Base-by-base conservation (phyloP, 2,329 filamentous ascomycete species). In the Lasiodiplodia citricola region DNA sequence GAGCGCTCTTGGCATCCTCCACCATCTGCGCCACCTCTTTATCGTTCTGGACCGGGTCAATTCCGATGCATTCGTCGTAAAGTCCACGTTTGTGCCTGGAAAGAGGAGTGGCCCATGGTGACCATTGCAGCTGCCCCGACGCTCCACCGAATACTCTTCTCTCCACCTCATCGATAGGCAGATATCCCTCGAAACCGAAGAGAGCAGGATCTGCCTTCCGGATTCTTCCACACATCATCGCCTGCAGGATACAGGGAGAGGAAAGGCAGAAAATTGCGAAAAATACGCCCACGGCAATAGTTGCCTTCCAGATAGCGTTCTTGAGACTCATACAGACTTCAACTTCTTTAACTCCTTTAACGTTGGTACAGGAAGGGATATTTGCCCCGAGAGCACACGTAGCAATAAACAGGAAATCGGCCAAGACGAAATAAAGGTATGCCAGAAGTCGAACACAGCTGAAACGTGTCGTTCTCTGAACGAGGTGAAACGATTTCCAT, bases 111-210 rank as follows among this genome's bases (percentile, higher is more conserved):
- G 73, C 73, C 66, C 72, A 75, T 4, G 77, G 69, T 11, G 76
- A 75, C 81, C 81, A 83, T 38, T 73, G 73, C 58, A 83, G 72
- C 7, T 80, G 73, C 5, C 74, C 75, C 4, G 77, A 62, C 18
- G 78, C 71, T 35, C 74, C 77, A 10, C 74, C 73, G 64, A 73
- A 75, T 3, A 77, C 70, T 14, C 76, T 75, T 80, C 80, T 82
- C 44, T 74, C 74, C 51, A 83, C 72, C 10, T 79, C 73, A 6
- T 74, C 75, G 3, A 78, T 64, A 13, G 76, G 71, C 70, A 82
- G 75, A 68, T 82, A 78, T 0, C 81, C 81, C 66, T 83, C 80
- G 23, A 83, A 78, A 2, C 81, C 82, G 68, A 83, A 82, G 58
- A 18, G 37, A 74, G 73, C 2, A 77, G 56, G 63, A 73, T 55